A percentile compares a stretch with the other conserved stretches of the same genome.
Evolutionary conservation across 2,329 filamentous ascomycete genomes (phyloP).

Genomic region (Cercospora janseana): DNA sequence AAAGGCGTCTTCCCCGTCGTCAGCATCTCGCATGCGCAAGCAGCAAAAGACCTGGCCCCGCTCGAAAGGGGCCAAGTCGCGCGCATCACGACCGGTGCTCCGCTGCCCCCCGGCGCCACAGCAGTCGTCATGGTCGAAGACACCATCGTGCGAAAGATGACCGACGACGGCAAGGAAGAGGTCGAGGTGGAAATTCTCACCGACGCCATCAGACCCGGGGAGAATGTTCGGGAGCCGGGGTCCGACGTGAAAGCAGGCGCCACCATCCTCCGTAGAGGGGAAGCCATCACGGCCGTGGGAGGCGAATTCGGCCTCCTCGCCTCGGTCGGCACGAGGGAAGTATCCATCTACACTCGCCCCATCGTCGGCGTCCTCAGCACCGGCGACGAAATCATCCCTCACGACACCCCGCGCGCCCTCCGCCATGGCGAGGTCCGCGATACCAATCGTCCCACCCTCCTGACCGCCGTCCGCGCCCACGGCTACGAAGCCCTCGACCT

Average conservation of each 20-base stretch:
- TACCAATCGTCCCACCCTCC: slow-evolving; percentile 83
- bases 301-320: slow-evolving; percentile 90
- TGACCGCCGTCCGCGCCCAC: slow-evolving; percentile 71
- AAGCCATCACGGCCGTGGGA: slow-evolving; percentile 79
- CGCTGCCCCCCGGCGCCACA: slow-evolving; percentile 81
- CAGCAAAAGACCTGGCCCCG: slow-evolving; percentile 63
- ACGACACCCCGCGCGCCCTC: slow-evolving; percentile 60
- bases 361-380: slow-evolving; percentile 86
- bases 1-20: slow-evolving; percentile 84
- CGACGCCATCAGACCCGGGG: slow-evolving; percentile 68
- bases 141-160: slow-evolving; percentile 71
- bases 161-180: slow-evolving; percentile 79
- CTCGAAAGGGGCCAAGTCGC: slow-evolving; percentile 75
- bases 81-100: slow-evolving; percentile 91
- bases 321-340: slow-evolving; percentile 71
- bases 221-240: slow-evolving; percentile 89
- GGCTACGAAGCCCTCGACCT: slow-evolving; percentile 80
- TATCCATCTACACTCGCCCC: slow-evolving; percentile 72
- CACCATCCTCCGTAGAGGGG: slow-evolving; percentile 70
- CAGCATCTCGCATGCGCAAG: slow-evolving; percentile 79
- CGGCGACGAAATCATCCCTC: slow-evolving; percentile 86
- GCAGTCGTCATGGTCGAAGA: slow-evolving; percentile 98
- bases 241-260: slow-evolving; percentile 75
- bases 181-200: slow-evolving; percentile 83
- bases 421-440: slow-evolving; percentile 84